phyloP scores from a whole-genome alignment of 305 asterid genomes.

The Striga hermonthica region DNA sequence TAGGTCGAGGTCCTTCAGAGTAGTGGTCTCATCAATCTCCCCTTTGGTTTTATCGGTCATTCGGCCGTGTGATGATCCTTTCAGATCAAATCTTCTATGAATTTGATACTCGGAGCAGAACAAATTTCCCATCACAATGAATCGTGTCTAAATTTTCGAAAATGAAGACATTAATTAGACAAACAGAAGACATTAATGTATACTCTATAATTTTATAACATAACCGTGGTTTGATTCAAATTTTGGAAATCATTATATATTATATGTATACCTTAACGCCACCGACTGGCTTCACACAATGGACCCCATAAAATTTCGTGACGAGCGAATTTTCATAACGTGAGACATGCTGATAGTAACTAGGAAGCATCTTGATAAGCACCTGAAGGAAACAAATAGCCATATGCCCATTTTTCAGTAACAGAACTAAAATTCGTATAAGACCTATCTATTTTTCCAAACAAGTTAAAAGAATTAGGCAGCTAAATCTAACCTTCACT shows the following conservation, averaged over 20 bases:
- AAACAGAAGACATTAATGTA: background rate
- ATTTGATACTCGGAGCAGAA: conserved; percentile 94
- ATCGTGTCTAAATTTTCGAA: conserved; percentile 61
- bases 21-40: conserved; percentile 92
- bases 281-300: conserved; percentile 95
- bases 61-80: conserved; percentile 98
- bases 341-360: conserved; percentile 69
- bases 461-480: conserved; percentile 36
- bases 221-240: background rate
- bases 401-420: no score
- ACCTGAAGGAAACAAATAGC: conserved; percentile 50
- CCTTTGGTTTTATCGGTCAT: conserved; percentile 68
- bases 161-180: background rate
- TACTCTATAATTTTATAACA: background rate
- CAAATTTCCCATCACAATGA: conserved; percentile 96
- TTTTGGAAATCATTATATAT: background rate
- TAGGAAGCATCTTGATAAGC: conserved; percentile 91
- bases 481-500: conserved; percentile 71
- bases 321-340: conserved; percentile 86
- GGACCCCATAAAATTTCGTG: conserved; percentile 90
- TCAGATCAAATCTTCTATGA: conserved; percentile 87
- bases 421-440: no score
- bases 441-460: no score
- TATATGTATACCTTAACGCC: conserved; percentile 71
- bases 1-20: conserved; percentile 92